A percentile compares a stretch with the other conserved stretches of the same genome.
phyloP scores from a whole-genome alignment of 2,329 filamentous ascomycete genomes.

The Sclerotinia subarctica region DNA sequence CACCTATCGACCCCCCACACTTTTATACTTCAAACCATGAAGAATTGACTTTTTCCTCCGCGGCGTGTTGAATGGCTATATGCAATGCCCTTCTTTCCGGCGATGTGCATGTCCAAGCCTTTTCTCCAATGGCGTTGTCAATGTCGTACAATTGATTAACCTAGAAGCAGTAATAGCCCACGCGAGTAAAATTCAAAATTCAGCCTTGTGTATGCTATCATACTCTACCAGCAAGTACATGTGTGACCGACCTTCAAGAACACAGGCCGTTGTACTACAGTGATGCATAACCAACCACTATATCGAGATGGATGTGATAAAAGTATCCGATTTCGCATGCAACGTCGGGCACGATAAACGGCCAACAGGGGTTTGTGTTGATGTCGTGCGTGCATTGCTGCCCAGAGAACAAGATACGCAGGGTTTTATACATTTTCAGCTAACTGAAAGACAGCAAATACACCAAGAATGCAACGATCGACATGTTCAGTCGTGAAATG shows the following conservation, averaged over 20 bases:
- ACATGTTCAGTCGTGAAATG: not conserved
- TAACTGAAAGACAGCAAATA: not conserved
- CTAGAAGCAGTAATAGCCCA: constrained; percentile 11
- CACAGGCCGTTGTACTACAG: not conserved
- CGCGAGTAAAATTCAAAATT: constrained; percentile 5
- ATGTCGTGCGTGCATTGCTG: not conserved
- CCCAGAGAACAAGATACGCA: not conserved
- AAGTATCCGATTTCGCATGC: constrained; percentile 1
- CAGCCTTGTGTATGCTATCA: constrained; percentile 1
- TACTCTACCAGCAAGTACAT: not conserved
- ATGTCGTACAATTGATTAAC: not conserved
- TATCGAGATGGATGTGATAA: not conserved
- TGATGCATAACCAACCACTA: not conserved
- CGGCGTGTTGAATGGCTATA: not conserved
- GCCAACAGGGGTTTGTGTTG: not conserved
- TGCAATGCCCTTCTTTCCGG: not conserved
- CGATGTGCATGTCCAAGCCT: constrained; percentile 1
- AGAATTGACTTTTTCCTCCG: not conserved
- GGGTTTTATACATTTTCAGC: not conserved
- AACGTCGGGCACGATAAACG: not conserved
- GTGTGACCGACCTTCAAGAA: not conserved
- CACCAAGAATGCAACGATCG: not conserved
- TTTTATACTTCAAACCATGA: not conserved
- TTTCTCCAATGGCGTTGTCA: not conserved
- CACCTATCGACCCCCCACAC: not conserved